Base-by-base conservation (phyloP, 352 stramenopile genomes). In the Pythium vanterpoolii region DNA sequence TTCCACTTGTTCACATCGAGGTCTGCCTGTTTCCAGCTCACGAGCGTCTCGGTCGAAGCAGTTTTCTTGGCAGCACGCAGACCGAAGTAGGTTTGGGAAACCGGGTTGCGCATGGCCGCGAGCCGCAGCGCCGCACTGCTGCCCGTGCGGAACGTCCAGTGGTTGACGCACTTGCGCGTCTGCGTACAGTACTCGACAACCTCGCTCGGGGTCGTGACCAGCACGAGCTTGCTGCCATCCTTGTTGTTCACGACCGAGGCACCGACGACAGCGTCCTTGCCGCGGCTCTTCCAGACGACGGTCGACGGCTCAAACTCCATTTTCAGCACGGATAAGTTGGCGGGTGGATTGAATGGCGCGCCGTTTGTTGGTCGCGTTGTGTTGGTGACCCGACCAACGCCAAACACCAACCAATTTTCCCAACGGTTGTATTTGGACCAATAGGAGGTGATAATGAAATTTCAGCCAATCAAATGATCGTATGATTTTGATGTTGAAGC, bases 241-340 rank as follows among this genome's bases (percentile, higher is more conserved):
- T 81, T 79, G 45, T 66, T 63, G 27, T 72, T 56, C 21, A 68
- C 68, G 4, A 73, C 64, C 10, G 72, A 73, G 19, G 69, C 72
- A 39, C 73, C 83, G 24, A 90, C 51, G 24, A 82, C 59, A 33
- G 67, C 57, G 26, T 79, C 75, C 44, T 76, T 73, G 40, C 69
- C 73, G 50, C 80, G 79, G 62, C 74, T 75, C 59, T 76, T 74
- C 83, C 80, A 90, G 27, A 88, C 69, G 56, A 74, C 73, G 56
- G 79, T 77, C 54, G 73, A 72, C 38, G 79, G 67, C 53, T 90
- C 83, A 34, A 92, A 83, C 72, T 89, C 73, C 83, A 92, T 92
- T 46, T 46, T 46, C 40, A 18, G 13, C 8, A 18, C 18, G 10
- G 8, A 1, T 26, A n/a, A n/a, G 40, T 2, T 10, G 21, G 21